Percentiles rank a stretch among this genome's conserved stretches.
Conservation (phyloP, 2,329 filamentous ascomycete genomes). For the Aspergillus fructus region DNA sequence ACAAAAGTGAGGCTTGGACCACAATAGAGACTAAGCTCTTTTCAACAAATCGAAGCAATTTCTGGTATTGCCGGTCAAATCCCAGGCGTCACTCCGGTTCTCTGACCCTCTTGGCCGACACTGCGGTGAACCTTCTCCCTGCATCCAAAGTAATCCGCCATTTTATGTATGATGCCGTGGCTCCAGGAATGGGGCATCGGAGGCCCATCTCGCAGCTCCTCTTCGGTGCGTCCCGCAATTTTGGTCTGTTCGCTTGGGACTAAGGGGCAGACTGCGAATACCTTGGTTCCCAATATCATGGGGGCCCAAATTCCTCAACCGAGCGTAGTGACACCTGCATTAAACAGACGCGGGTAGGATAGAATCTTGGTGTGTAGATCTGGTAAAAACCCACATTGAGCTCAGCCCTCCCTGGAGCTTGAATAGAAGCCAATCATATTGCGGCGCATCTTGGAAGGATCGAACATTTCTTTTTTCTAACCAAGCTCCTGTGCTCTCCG, state of each 20-base stretch:
- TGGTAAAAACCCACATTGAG: slow-evolving; percentile 9
- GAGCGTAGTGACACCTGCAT: slow-evolving; percentile 14
- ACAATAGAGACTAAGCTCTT: slow-evolving; percentile 14
- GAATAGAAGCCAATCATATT: slow-evolving; percentile 4
- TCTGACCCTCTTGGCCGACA: slow-evolving; percentile 12
- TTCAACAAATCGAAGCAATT: slow-evolving; percentile 19
- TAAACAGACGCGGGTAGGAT: slow-evolving; percentile 9
- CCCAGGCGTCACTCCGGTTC: slow-evolving; percentile 4
- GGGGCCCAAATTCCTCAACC: slow-evolving; percentile 2
- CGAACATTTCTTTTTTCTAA: slow-evolving; percentile 1
- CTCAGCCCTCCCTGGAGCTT: not conserved
- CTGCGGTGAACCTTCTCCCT: slow-evolving; percentile 20
- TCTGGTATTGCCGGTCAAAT: not conserved
- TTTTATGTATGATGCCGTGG: slow-evolving; percentile 33
- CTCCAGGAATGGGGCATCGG: slow-evolving; percentile 26
- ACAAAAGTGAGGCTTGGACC: slow-evolving; percentile 27
- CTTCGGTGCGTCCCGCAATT: slow-evolving; percentile 4
- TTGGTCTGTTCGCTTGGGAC: not conserved
- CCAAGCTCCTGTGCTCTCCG: not conserved
- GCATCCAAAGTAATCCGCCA: slow-evolving; percentile 24
- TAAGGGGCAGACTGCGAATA: slow-evolving; percentile 1
- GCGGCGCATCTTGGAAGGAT: slow-evolving; percentile 6
- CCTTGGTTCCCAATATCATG: slow-evolving; percentile 8
- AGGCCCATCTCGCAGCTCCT: slow-evolving; percentile 10
- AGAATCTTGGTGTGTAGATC: slow-evolving; percentile 7